These are phyloP conservation scores for Claviceps purpurea DNA, from an alignment of 2,329 filamentous ascomycete species.

Conservation along the genomic window DNA sequence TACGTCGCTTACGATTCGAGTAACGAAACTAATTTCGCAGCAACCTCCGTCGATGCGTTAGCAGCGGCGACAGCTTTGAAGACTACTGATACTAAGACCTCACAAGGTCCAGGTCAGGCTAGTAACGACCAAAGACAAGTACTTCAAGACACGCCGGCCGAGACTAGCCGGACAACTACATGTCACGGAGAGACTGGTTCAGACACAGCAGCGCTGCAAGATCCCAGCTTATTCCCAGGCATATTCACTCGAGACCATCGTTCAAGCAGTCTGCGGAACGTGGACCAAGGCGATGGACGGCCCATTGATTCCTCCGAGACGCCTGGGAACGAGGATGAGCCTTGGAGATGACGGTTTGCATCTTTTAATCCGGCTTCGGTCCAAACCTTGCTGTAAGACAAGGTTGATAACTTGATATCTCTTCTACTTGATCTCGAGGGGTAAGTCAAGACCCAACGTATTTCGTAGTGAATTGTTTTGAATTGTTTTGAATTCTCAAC, in stretches of 20 bases:
- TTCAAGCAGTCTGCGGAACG: constrained; percentile 25
- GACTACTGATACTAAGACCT: background rate
- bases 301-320: constrained; percentile 9
- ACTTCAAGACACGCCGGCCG: background rate
- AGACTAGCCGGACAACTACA: background rate
- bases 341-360: background rate
- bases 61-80: background rate
- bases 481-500: no score
- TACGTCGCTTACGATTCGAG: constrained; percentile 25
- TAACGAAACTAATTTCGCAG: constrained; percentile 9
- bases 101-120: background rate
- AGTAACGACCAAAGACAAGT: background rate
- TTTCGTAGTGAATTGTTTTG: no score
- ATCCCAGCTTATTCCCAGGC: constrained; percentile 58
- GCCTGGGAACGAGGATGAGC: constrained; percentile 8
- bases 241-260: constrained; percentile 42
- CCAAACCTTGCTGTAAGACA: background rate
- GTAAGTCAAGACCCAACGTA: background rate
- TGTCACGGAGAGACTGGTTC: constrained; percentile 6
- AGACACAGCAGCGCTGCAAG: constrained; percentile 24
- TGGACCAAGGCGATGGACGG: constrained; percentile 14
- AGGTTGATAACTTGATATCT: background rate
- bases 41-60: background rate
- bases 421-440: background rate
- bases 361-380: background rate